phyloP scores from a whole-genome alignment of 164 flowering plant species.

The Tinospora cordifolia region DNA sequence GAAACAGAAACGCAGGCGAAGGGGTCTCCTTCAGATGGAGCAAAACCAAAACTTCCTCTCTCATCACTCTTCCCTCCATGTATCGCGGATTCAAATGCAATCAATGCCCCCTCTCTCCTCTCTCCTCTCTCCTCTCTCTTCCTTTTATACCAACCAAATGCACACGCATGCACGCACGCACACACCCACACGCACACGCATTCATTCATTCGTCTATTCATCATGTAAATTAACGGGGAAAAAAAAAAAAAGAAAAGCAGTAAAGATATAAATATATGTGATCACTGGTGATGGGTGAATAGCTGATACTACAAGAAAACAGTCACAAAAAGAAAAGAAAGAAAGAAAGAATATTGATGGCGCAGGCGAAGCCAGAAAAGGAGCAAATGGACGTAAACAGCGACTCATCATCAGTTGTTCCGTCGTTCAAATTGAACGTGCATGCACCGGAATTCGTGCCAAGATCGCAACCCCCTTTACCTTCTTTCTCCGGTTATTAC shows the following conservation, averaged over 20 bases:
- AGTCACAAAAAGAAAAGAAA: not conserved
- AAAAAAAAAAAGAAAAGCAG: no score
- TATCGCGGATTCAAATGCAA: not conserved
- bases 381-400: not conserved
- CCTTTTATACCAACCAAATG: no score
- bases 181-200: no score
- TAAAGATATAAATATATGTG: no score
- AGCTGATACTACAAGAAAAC: no score
- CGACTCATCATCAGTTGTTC: not conserved
- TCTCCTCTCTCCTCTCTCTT: no score
- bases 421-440: conserved; percentile 80
- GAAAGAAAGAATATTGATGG: not conserved
- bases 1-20: conserved; percentile 2
- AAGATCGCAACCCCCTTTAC: conserved; percentile 50
- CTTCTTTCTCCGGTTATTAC: conserved; percentile 45
- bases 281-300: no score
- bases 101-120: no score
- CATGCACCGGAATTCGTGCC: conserved; percentile 94
- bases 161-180: no score
- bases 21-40: conserved; percentile 4
- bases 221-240: no score
- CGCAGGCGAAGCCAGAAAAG: not conserved
- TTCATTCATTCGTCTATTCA: no score
- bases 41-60: conserved; percentile 1
- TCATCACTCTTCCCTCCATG: not conserved